phyloP scores from a whole-genome alignment of 345 rosid species.

The Laguncularia racemosa region DNA sequence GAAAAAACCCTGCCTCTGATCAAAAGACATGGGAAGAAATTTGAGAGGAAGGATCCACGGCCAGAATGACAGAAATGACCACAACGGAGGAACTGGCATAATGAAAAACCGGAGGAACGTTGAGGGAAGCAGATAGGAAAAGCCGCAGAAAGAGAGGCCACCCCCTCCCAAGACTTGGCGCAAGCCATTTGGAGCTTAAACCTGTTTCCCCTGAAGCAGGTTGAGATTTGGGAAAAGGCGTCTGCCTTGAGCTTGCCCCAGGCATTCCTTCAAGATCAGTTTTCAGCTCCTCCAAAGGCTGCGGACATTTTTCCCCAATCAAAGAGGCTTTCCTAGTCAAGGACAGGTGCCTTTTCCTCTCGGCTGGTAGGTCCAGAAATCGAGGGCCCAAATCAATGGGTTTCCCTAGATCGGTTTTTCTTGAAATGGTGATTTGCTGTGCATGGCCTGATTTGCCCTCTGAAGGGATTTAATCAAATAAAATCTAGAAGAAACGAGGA shows the following conservation, averaged over 20 bases:
- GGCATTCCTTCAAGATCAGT: constrained; percentile 57
- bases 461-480: too few species aligned
- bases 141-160: constrained; percentile 49
- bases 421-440: too few species aligned
- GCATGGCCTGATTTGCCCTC: too few species aligned
- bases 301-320: constrained; percentile 19
- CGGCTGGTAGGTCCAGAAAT: constrained; percentile 45
- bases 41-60: constrained; percentile 45
- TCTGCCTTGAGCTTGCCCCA: constrained; percentile 81
- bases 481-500: too few species aligned
- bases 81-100: constrained; percentile 57
- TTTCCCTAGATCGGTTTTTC: constrained; percentile 22
- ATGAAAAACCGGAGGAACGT: constrained; percentile 39
- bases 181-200: constrained; percentile 45
- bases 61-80: constrained; percentile 43
- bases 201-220: constrained; percentile 48
- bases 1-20: constrained; percentile 30
- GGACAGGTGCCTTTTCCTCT: constrained; percentile 61
- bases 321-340: constrained; percentile 30
- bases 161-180: constrained; percentile 87
- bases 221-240: constrained; percentile 53
- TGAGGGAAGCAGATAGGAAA: constrained; percentile 33
- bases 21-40: constrained; percentile 37
- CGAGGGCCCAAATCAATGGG: constrained; percentile 61
- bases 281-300: constrained; percentile 40